These are phyloP conservation scores for Smallanthus sonchifolius DNA, from an alignment of 129 eudicot species.

Conservation along the genomic window DNA sequence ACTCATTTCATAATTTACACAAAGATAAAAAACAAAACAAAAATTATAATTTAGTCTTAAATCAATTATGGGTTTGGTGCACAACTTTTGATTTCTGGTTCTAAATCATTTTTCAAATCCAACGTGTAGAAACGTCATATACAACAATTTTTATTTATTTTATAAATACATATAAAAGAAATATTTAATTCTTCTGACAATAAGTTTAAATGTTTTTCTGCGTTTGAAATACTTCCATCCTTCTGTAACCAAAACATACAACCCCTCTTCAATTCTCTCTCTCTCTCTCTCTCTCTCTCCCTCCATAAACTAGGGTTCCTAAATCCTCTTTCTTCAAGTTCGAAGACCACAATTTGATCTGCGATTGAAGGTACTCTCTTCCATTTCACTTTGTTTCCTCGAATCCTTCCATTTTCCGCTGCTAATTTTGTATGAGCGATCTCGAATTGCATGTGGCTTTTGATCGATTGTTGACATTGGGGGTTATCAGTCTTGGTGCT, in stretches of 20 bases:
- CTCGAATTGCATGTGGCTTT: slow-evolving; percentile 19
- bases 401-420: not conserved
- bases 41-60: too few species aligned
- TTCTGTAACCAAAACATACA: slow-evolving; percentile 5
- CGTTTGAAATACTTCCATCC: slow-evolving; percentile 22
- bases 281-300: slow-evolving; percentile 5
- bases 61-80: not conserved
- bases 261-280: not conserved
- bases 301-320: slow-evolving; percentile 23
- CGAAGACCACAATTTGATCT: slow-evolving; percentile 16
- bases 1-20: too few species aligned
- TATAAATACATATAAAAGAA: not conserved
- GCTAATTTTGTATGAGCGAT: not conserved
- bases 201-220: slow-evolving; percentile 21
- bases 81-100: not conserved
- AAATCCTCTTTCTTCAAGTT: slow-evolving; percentile 15
- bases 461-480: not conserved
- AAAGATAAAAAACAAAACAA: too few species aligned
- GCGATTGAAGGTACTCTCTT: slow-evolving; percentile 17
- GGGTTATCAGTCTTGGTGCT: slow-evolving; percentile 17
- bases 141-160: not conserved
- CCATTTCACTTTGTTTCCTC: not conserved
- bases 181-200: slow-evolving; percentile 6
- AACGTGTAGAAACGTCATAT: not conserved
- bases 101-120: not conserved